phyloP scores from a whole-genome alignment of 179 eudicot genomes.

The Silene noctiflora region DNA sequence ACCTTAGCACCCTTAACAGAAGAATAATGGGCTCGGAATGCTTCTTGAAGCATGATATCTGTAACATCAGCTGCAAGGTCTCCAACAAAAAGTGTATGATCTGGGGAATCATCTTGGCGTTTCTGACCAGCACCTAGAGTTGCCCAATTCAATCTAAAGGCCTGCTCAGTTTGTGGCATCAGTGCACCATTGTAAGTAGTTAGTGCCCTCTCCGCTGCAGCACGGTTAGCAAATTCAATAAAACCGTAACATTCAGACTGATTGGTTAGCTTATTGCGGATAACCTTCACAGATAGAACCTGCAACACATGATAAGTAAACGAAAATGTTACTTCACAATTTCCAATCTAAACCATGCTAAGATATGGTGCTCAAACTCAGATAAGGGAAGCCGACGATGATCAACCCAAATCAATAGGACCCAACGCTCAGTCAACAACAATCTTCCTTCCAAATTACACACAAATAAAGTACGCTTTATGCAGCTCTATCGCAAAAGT shows the following conservation, averaged over 20 bases:
- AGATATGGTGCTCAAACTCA: background rate
- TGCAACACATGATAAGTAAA: slow-evolving; percentile 21
- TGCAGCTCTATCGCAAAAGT: too few species aligned
- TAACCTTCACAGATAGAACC: slow-evolving; percentile 65
- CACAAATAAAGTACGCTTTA: background rate
- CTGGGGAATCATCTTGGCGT: slow-evolving; percentile 61
- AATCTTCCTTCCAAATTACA: background rate
- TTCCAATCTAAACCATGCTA: background rate
- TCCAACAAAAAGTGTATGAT: slow-evolving; percentile 81
- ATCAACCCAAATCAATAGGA: background rate
- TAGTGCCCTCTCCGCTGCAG: slow-evolving; percentile 73
- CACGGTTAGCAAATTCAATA: slow-evolving; percentile 65
- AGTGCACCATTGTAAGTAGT: slow-evolving; percentile 55
- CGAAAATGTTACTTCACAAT: background rate
- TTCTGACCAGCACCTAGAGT: slow-evolving; percentile 74
- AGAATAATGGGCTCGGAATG: slow-evolving; percentile 60
- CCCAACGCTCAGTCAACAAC: too few species aligned
- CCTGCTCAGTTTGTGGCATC: slow-evolving; percentile 81
- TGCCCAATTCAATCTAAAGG: slow-evolving; percentile 85
- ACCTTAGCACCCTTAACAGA: slow-evolving; percentile 92
- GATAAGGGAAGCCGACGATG: background rate
- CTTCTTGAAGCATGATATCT: slow-evolving; percentile 62
- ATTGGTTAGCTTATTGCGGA: slow-evolving; percentile 80
- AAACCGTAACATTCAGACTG: slow-evolving; percentile 87
- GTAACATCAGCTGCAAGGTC: slow-evolving; percentile 86